Evolutionary conservation across 139 green algal genomes (phyloP), one percentile per base, ranked within the genome.

Genomic region (Tetradesmus lagerheimii): DNA sequence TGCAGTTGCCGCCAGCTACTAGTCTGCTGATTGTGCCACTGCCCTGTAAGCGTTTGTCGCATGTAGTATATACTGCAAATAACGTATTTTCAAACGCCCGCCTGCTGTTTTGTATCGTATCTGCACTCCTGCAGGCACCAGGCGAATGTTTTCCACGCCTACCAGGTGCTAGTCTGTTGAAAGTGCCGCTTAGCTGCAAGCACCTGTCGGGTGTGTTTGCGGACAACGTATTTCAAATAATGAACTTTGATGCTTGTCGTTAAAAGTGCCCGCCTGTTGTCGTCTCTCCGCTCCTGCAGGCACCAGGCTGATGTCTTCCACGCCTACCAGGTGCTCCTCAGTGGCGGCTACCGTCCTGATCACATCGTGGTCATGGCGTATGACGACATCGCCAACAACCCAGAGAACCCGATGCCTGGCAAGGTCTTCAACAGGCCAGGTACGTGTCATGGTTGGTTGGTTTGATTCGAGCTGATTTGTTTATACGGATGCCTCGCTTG

Each of bases 341-440:
- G 74, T 1, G 92, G 95, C 57, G 91, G 94, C 4, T 93, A 96
- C 39, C 39, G 80, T 20, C 74, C 94, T 12, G 93, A 97, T 0
- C 93, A 96, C 80, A 97, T 98, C 41, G 93, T 98, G 11, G 93
- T 98, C 9, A 97, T 99, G 93, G 95, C 98, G 83, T 95, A 94
- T 85, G 96, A 99, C 80, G 98, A 99, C 92, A 96, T 99, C 35
- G 97, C 96, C 0, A 20, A 94, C 78, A 93, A 96, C 62, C 43
- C 85, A 1, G 38, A 92, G 1, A 99, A 99, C 92, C 97, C 97
- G 16, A 94, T 94, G 85, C 95, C 94, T 2, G 96, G 97, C 27
- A 92, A 96, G 84, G 91, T 99, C 4, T 99, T 98, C 93, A 99
- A 99, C 92, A n/a, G 81, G 14, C 97, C 98, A 43, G 93, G 94